Conservation (phyloP, 2,329 filamentous ascomycete genomes). For the Pseudomassariella vexata region DNA sequence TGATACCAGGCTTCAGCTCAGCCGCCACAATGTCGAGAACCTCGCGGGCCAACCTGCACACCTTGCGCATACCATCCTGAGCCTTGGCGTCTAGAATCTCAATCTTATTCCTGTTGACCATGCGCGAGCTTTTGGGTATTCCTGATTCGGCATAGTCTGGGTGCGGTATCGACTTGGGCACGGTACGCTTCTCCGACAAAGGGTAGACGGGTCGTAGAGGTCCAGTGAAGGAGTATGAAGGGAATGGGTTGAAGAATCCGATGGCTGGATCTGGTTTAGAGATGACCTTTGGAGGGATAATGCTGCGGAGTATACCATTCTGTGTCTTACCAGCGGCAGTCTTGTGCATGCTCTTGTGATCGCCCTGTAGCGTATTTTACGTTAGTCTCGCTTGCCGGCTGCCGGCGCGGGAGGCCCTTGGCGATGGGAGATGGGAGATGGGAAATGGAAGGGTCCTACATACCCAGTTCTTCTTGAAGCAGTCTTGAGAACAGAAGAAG, state of each 20-base stretch:
- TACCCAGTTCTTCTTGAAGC: conserved; percentile 99
- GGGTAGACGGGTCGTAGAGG: conserved; percentile 81
- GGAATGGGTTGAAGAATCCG: conserved; percentile 88
- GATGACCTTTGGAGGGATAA: conserved; percentile 73
- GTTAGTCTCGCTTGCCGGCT: conserved; percentile 7
- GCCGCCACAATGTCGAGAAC: conserved; percentile 68
- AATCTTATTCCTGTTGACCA: conserved; percentile 72
- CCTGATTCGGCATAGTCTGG: conserved; percentile 89
- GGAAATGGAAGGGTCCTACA: conserved; percentile 18
- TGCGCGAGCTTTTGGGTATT: conserved; percentile 56
- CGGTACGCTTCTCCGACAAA: conserved; percentile 62
- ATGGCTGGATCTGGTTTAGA: conserved; percentile 90
- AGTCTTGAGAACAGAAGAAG: conserved; percentile 97
- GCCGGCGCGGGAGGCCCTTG: background rate
- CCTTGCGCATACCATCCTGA: conserved; percentile 68
- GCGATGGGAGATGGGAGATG: conserved; percentile 4
- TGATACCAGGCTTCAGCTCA: conserved; percentile 64
- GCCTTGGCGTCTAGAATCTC: conserved; percentile 59
- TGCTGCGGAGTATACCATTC: conserved; percentile 65
- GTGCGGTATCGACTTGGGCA: conserved; percentile 74
- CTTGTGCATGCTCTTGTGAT: conserved; percentile 83
- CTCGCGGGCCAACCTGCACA: conserved; percentile 64
- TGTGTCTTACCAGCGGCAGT: conserved; percentile 44
- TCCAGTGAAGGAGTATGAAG: conserved; percentile 78
- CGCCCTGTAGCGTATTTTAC: conserved; percentile 44